These are phyloP conservation scores for Fusarium sp. DNA, from an alignment of 2,329 filamentous ascomycete species.

Conservation along the genomic window DNA sequence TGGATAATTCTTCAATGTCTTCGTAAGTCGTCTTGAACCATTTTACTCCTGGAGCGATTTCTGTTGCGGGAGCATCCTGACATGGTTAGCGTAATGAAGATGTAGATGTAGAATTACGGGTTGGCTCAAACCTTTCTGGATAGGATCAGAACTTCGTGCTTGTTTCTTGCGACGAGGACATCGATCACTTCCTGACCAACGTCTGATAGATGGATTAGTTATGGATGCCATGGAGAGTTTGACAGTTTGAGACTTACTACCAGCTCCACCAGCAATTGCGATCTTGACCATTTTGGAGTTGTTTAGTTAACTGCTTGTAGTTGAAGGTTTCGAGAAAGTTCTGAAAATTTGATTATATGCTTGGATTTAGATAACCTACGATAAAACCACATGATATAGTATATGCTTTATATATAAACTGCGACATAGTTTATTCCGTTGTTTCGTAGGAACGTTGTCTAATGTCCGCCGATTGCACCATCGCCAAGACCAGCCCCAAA, in stretches of 20 bases:
- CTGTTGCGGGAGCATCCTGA: conserved; percentile 24
- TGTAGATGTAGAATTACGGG: too few relatives aligned
- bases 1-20: conserved; percentile 50
- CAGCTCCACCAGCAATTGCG: conserved; percentile 44
- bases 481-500: neutral
- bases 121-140: conserved; percentile 59
- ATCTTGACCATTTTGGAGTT: conserved; percentile 44
- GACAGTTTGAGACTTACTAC: conserved; percentile 22
- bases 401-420: neutral
- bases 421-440: neutral
- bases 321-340: too few relatives aligned
- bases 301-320: neutral
- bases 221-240: too few relatives aligned
- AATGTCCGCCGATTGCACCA: conserved; percentile 3
- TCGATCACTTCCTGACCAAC: conserved; percentile 69
- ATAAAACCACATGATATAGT: neutral
- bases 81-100: neutral
- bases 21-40: conserved; percentile 54
- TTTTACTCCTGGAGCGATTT: conserved; percentile 18
- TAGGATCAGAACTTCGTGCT: conserved; percentile 68
- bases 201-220: conserved; percentile 54
- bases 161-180: conserved; percentile 61
- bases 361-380: too few relatives aligned
- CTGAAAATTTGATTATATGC: too few relatives aligned
- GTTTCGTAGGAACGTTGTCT: neutral